Evolutionary conservation across 2,329 filamentous ascomycete genomes (phyloP).

Genomic region (Blastomyces emzantsi): DNA sequence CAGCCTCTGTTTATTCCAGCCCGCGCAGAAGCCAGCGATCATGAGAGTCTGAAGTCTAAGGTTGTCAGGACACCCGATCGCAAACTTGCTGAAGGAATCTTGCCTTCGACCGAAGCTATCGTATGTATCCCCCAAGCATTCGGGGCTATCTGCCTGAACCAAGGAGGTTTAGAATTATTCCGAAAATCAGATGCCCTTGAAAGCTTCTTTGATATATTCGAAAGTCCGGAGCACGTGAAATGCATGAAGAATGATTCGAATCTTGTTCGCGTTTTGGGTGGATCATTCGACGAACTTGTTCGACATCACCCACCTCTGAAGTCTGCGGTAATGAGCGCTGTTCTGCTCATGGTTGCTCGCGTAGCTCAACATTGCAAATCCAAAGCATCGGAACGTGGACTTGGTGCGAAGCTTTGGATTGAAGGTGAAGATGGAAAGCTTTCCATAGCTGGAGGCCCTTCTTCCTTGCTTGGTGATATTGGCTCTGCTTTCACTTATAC

Average conservation of each 20-base stretch:
- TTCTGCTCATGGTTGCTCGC: conserved; percentile 78
- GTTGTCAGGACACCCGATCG: conserved; percentile 25
- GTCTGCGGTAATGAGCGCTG: conserved; percentile 68
- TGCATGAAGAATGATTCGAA: conserved; percentile 68
- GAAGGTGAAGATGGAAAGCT: conserved; percentile 50
- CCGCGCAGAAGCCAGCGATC: conserved; percentile 16
- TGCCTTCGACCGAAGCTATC: conserved; percentile 84
- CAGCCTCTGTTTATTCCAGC: conserved; percentile 28
- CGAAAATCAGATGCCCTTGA: conserved; percentile 72
- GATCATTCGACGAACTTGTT: conserved; percentile 85
- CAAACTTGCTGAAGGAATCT: conserved; percentile 57
- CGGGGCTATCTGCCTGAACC: conserved; percentile 88
- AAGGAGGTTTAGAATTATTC: conserved; percentile 77
- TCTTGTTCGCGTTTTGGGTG: conserved; percentile 65
- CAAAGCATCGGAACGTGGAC: conserved; percentile 58
- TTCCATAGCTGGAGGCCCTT: conserved; percentile 49
- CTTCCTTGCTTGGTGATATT: conserved; percentile 29
- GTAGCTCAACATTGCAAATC: conserved; percentile 64
- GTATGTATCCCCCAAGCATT: conserved; percentile 77
- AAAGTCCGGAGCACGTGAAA: conserved; percentile 80
- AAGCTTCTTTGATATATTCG: conserved; percentile 91
- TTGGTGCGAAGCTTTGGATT: conserved; percentile 71
- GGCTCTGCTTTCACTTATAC: conserved; percentile 23
- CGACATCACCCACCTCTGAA: conserved; percentile 85
- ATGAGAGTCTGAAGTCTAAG: conserved; percentile 24